Evolutionary conservation across 2,329 filamentous ascomycete species (phyloP).

Genomic region (Colletotrichum zoysiae): DNA sequence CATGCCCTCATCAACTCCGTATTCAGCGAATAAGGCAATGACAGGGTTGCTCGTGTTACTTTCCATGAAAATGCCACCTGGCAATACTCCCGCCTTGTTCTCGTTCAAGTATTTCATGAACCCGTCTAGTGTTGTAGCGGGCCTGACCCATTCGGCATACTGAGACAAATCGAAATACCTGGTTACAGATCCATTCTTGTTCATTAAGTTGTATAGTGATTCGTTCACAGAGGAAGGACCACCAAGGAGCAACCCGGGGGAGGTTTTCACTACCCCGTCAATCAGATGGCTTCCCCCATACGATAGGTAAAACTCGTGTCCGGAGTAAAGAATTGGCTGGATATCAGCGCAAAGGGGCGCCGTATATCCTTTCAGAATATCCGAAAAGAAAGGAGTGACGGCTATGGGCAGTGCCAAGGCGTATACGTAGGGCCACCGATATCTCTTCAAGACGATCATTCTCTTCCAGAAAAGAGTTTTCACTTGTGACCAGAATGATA

Average conservation of each 20-base stretch:
- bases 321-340: background rate
- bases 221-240: background rate
- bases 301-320: background rate
- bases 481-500: conserved; percentile 38
- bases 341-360: background rate
- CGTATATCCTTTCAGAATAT: background rate
- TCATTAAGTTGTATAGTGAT: conserved; percentile 2
- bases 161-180: conserved; percentile 4
- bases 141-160: conserved; percentile 4
- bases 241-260: conserved; percentile 7
- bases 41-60: background rate
- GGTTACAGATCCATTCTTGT: background rate
- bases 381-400: conserved; percentile 40
- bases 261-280: background rate
- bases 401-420: conserved; percentile 44
- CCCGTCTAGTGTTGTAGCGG: background rate
- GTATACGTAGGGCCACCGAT: conserved; percentile 43
- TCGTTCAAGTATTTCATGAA: background rate
- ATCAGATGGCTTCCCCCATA: background rate
- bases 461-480: conserved; percentile 44
- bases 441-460: conserved; percentile 42
- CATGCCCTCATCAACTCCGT: background rate
- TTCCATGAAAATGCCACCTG: conserved; percentile 8
- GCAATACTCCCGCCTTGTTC: background rate
- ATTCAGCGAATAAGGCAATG: background rate